Base-by-base conservation (phyloP, 148 eudicot genomes). In the Suaeda aralocaspica region DNA sequence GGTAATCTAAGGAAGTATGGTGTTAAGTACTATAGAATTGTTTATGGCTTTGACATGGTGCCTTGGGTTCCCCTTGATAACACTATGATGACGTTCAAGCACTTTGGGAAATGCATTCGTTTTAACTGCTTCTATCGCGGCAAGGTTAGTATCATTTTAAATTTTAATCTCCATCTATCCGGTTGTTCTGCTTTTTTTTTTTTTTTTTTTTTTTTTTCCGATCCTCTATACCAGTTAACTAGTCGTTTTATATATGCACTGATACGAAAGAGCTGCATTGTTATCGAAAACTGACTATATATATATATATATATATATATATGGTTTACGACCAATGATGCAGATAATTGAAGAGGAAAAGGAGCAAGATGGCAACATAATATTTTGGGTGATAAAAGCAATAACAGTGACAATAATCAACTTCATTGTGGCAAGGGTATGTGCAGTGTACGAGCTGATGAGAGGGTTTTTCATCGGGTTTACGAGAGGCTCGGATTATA, bases 31-130 rank as follows among this genome's bases (percentile, higher is more conserved):
- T 74, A 80, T 25, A 89, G 96, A 41, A 78, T 84, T 66, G 96
- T 92, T 55, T 92, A 92, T 67, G 69, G 81, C 31, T 74, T 83
- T 74, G 98, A 92, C 52, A 68, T 86, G 31, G 91, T 92, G 63
- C 87, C 96, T 21, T 72, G 77, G 66, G 41, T 92, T 44, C 96
- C 96, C 15, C 81, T 62, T 24, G 92, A 87, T 73, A 77, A 74
- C 60, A 24, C 71, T 0, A 69, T 67, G 0, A 67, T 84, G 49
- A 74, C 79, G 66, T 92, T 72, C 78, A 89, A 84, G 79, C 97
- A 92, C 67, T 89, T 89, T 77, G 97, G 97, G 39, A 81, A 72
- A 0, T 87, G 84, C 72, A 21, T 87, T 8, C 83, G 87, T 78
- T 85, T 62, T 69, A 77, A 92, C 59, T 78, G 89, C 75, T 65